Evolutionary conservation across 2,329 filamentous ascomycete species (phyloP), one percentile per base, ranked within the genome.

Genomic region (Venturia oleaginea): DNA sequence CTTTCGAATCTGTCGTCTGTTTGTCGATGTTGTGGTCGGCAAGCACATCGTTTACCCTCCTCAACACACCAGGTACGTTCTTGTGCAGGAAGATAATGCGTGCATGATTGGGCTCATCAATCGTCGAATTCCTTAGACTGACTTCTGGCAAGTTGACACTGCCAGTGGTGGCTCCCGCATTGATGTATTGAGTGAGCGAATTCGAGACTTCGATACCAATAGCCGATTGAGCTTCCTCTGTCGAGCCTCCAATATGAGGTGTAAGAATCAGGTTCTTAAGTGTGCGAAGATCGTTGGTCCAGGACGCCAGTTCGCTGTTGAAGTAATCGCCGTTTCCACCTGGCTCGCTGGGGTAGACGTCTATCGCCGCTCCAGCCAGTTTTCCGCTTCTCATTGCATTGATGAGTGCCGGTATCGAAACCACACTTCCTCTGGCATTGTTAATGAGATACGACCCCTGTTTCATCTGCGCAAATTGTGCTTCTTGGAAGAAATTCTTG

Each of bases 101-200:
- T 64, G 92, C 92, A 75, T 94, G 89, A 74, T 96, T 87, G 30
- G 89, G 85, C 78, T 97, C 92, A 66, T 96, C 92, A 68, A 91
- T 84, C 2, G 92, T 96, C 71, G 97, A 79, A n/a, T 88, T 92
- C 69, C 94, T 89, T 71, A 99, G 83, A 70, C 87, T 87, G 70
- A 96, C 90, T 77, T 97, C 94, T n/a, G 94, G 94, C 80, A 99
- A 82, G 79, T 99, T 99, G 74, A 97, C 94, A 67, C 92, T 91
- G 69, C 92, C 92, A 32, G 95, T 77, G 3, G 94, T 99, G 65
- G 88, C 86, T 66, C 94, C 94, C 76, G 94, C 91, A 79, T 97
- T 99, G 74, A 97, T 94, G 76, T 97, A 99, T 72, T 90, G 86
- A 65, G 96, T 89, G 62, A 99, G 81, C 48, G 92, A 90, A 59